Percentiles rank a stretch among this genome's conserved stretches.
phyloP scores from a whole-genome alignment of 495 filamentous ascomycete genomes.

The Corynascus novoguineensis region DNA sequence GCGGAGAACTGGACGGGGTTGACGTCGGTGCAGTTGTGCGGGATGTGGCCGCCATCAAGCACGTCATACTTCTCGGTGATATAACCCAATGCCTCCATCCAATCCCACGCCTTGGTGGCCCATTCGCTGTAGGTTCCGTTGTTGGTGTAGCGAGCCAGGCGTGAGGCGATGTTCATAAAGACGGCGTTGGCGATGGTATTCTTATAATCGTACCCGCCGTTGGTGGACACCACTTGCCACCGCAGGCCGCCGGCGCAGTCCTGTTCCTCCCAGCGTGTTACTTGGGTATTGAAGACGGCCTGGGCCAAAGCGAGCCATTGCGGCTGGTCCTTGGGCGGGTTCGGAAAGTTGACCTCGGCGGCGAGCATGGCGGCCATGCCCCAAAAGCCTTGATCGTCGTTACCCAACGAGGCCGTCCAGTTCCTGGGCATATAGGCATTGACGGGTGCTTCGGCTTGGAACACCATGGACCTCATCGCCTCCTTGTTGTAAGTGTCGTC shows the following conservation, averaged over 20 bases:
- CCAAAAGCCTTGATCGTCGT: constrained; percentile 68
- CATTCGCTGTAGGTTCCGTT: constrained; percentile 65
- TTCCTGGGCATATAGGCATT: constrained; percentile 60
- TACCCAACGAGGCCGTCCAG: constrained; percentile 56
- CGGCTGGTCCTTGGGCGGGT: constrained; percentile 53
- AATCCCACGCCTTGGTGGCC: constrained; percentile 66
- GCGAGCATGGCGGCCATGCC: constrained; percentile 63
- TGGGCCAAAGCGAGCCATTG: constrained; percentile 79
- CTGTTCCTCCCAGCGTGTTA: constrained; percentile 54
- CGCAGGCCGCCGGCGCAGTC: constrained; percentile 70
- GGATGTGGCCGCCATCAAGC: constrained; percentile 53
- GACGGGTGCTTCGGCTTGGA: constrained; percentile 50
- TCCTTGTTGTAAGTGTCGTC: constrained; percentile 57
- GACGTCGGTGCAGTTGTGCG: constrained; percentile 45
- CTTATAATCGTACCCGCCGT: constrained; percentile 73
- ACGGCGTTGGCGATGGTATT: constrained; percentile 65
- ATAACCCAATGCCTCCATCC: constrained; percentile 50
- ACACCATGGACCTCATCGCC: constrained; percentile 48
- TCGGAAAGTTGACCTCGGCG: constrained; percentile 56
- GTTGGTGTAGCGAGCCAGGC: constrained; percentile 64
- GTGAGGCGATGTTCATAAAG: constrained; percentile 65
- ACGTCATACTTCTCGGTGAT: constrained; percentile 48
- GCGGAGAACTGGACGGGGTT: constrained; percentile 60
- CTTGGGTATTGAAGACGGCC: constrained; percentile 73
- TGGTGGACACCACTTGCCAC: constrained; percentile 76